Evolutionary conservation across 192 early-diverging fungal species (phyloP).

Genomic region (Podila horticola): DNA sequence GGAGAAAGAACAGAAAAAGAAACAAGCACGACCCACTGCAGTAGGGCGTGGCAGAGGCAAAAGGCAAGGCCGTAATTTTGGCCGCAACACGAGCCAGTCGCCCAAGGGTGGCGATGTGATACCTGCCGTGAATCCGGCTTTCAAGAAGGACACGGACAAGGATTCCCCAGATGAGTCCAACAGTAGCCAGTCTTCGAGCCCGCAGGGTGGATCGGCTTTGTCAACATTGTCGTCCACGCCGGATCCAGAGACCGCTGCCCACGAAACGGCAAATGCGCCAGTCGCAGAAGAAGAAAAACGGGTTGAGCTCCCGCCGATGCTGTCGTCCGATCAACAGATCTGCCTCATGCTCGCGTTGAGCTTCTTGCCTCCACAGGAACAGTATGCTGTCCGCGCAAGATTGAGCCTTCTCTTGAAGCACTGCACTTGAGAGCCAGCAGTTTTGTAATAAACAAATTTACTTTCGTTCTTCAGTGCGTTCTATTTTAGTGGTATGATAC

Average conservation of each 20-base stretch:
- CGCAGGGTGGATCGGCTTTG: not conserved
- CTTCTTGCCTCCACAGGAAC: slow-evolving; percentile 25
- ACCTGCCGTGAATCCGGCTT: slow-evolving; percentile 15
- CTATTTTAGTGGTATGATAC: too few species aligned
- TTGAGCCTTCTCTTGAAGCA: not conserved
- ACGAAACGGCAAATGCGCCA: not conserved
- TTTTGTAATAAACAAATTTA: too few species aligned
- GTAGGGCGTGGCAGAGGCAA: not conserved
- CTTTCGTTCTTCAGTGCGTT: too few species aligned
- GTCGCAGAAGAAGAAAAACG: not conserved
- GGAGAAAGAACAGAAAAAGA: not conserved
- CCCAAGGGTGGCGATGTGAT: not conserved
- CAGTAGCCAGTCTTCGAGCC: not conserved
- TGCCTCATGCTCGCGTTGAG: slow-evolving; percentile 12
- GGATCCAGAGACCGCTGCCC: not conserved
- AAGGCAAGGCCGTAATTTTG: too few species aligned
- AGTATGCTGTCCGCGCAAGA: slow-evolving; percentile 17
- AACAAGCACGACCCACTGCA: not conserved
- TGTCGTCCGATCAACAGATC: slow-evolving; percentile 9
- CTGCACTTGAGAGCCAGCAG: not conserved
- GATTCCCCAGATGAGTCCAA: too few species aligned
- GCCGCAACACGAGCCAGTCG: not conserved
- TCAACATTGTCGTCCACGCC: not conserved
- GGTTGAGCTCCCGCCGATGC: not conserved
- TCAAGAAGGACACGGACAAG: too few species aligned